Base-by-base conservation (phyloP, 352 stramenopile genomes). In the Pythium myriotylum region DNA sequence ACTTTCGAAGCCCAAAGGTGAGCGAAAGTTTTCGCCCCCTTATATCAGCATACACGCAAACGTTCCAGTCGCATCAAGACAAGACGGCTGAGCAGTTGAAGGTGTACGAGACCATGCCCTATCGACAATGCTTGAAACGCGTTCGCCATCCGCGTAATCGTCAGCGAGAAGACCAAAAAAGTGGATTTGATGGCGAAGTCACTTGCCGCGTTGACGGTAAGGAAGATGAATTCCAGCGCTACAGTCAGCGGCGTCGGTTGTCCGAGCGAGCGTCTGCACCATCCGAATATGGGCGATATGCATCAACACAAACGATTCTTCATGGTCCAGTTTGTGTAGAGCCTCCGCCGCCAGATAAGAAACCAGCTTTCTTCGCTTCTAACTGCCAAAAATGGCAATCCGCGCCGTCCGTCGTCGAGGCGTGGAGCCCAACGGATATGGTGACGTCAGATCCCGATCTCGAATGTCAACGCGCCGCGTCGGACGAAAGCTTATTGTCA, bases 1-100 rank as follows among this genome's bases (percentile, higher is more conserved):
- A 91, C 52, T 92, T 92, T 45, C 68, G 75, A 29, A 92, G 84
- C 45, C 81, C 84, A 2, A 93, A 93, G 59, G 80, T 93, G 24
- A 91, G 81, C 61, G 84, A 93, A 41, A 88, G 88, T 33, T 91
- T 91, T 45, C 74, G 70, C 19, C 77, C 84, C 14, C 59, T 91
- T 7, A 62, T 80, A 12, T 71, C 73, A 9, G 47, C 55, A 23
- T 60, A 23, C 40, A 26, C 29, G 60, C 26, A 14, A 51, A 65
- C 45, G 60, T 22, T 53, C 50, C 35, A 39, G 6, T 51, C 52
- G 16, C 9, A 22, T 6, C 10, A 33, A 24, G 51, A 19, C 0
- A 58, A 37, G 42, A 61, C 55, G n/a, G 47, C 53, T 0, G 60
- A 71, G 0, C 51, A 75, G 32, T 42, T 91, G 23, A 88, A 83